These are phyloP conservation scores for Mariannaea sp. DNA, from an alignment of 2,329 filamentous ascomycete genomes.

Conservation along the genomic window DNA sequence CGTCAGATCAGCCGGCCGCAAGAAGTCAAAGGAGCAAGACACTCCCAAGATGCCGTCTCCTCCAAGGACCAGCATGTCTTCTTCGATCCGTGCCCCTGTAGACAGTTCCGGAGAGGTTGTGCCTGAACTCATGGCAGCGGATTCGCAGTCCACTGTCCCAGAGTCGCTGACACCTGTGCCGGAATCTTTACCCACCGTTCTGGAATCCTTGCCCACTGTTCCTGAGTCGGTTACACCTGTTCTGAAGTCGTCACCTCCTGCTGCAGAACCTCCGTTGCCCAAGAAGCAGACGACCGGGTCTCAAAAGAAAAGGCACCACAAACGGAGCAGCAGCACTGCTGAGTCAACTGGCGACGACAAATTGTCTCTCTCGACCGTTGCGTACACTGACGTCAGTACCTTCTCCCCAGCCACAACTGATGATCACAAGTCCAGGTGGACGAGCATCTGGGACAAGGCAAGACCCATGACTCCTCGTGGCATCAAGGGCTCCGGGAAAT, in stretches of 20 bases:
- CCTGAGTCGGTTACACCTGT: too few relatives aligned
- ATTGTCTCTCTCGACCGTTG: neutral
- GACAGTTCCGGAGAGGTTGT: neutral
- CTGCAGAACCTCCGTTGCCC: too few relatives aligned
- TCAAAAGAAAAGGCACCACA: too few relatives aligned
- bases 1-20: slow-evolving; percentile 37
- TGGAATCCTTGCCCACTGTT: too few relatives aligned
- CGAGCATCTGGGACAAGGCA: slow-evolving; percentile 1
- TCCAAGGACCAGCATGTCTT: neutral
- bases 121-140: slow-evolving; percentile 9
- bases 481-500: neutral
- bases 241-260: too few relatives aligned
- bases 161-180: too few relatives aligned
- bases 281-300: too few relatives aligned
- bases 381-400: slow-evolving; percentile 20
- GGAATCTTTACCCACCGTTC: too few relatives aligned
- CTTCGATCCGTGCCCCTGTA: neutral
- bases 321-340: slow-evolving; percentile 1
- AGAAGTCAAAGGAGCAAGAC: slow-evolving; percentile 29
- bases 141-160: too few relatives aligned
- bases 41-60: neutral
- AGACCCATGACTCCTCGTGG: slow-evolving; percentile 9
- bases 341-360: neutral
- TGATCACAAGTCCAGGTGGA: slow-evolving; percentile 11
- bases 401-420: slow-evolving; percentile 3